Conservation (phyloP, 2,329 filamentous ascomycete species). For the Verticillium tricorpus region DNA sequence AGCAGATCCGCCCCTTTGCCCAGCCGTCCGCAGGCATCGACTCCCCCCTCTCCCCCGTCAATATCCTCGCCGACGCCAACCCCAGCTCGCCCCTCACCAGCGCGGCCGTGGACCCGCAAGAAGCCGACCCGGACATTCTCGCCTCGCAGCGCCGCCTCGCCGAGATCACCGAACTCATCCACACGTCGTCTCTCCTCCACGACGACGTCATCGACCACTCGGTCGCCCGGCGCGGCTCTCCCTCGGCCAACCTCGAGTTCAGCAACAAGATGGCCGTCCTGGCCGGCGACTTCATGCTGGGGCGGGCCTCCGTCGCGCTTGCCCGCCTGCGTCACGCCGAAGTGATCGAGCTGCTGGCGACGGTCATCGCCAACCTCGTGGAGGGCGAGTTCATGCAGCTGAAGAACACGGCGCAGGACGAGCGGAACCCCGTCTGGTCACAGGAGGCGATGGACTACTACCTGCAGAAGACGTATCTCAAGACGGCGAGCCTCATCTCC, state of each 20-base stretch:
- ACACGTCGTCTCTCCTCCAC: slow-evolving; percentile 92
- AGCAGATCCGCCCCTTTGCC: slow-evolving; percentile 28
- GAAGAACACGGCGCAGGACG: slow-evolving; percentile 89
- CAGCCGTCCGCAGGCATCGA: slow-evolving; percentile 46
- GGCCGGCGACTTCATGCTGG: slow-evolving; percentile 93
- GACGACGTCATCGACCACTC: slow-evolving; percentile 98
- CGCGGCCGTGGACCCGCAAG: slow-evolving; percentile 34
- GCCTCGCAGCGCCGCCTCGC: slow-evolving; percentile 90
- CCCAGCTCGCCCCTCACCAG: slow-evolving; percentile 53
- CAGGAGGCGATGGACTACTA: slow-evolving; percentile 92
- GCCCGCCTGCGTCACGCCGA: slow-evolving; percentile 88
- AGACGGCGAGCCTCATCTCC: slow-evolving; percentile 91
- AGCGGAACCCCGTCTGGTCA: slow-evolving; percentile 77
- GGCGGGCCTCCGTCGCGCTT: slow-evolving; percentile 87
- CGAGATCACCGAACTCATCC: slow-evolving; percentile 96
- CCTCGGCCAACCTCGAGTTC: slow-evolving; percentile 90
- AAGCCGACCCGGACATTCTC: slow-evolving; percentile 63
- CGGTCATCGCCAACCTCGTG: slow-evolving; percentile 94
- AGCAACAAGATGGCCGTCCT: slow-evolving; percentile 99
- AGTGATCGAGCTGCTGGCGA: slow-evolving; percentile 89
- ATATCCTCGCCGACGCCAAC: slow-evolving; percentile 74
- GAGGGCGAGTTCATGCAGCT: slow-evolving; percentile 99
- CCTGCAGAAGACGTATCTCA: slow-evolving; percentile 96
- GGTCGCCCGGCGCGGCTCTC: slow-evolving; percentile 73
- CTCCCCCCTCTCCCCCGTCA: slow-evolving; percentile 48